phyloP scores from a whole-genome alignment of 371 early-diverging fungal species.

The Dichotomocladium elegans region DNA sequence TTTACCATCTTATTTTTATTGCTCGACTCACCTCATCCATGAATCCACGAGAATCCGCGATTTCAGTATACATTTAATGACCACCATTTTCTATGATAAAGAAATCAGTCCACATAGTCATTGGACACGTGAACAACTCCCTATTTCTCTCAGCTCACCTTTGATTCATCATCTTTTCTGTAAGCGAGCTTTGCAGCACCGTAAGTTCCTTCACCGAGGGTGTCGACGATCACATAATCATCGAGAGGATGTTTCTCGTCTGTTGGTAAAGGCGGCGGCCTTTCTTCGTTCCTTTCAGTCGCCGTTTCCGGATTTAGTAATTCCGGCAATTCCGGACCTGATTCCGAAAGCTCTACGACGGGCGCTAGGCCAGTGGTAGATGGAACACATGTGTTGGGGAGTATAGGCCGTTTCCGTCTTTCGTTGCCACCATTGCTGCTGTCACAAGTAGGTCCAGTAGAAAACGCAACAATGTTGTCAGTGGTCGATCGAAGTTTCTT shows the following conservation, averaged over 20 bases:
- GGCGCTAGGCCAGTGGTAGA: background rate
- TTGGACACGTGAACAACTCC: constrained; percentile 5
- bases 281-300: background rate
- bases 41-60: constrained; percentile 62
- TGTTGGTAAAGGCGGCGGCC: constrained; percentile 2
- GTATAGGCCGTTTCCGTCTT: background rate
- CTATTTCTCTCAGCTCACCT: constrained; percentile 35
- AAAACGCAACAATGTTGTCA: no score
- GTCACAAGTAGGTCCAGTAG: no score
- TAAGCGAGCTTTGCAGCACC: constrained; percentile 62
- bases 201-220: constrained; percentile 75
- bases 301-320: no score
- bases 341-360: background rate
- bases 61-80: constrained; percentile 70
- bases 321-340: background rate
- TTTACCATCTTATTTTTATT: background rate
- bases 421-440: no score
- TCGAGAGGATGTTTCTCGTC: constrained; percentile 26
- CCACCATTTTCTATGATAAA: constrained; percentile 42
- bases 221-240: constrained; percentile 56
- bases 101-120: constrained; percentile 1
- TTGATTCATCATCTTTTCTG: constrained; percentile 40
- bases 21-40: constrained; percentile 46
- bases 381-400: no score
- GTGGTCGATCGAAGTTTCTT: background rate